Percentiles rank a stretch among this genome's conserved stretches.
These are phyloP conservation scores for Talaromyces albobiverticillius DNA, from an alignment of 2,329 filamentous ascomycete species.

Conservation along the genomic window DNA sequence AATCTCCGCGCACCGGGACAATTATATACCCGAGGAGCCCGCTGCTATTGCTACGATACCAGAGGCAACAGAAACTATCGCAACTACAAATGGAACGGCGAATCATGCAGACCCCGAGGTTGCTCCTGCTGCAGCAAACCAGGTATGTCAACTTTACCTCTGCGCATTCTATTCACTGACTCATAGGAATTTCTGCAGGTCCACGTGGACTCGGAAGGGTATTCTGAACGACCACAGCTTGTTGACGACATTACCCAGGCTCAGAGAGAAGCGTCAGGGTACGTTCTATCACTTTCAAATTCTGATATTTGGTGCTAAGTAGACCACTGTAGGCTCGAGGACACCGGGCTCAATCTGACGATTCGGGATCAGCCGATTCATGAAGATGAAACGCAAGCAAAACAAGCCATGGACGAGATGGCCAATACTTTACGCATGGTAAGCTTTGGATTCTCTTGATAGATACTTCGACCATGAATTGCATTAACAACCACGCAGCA, in stretches of 20 bases:
- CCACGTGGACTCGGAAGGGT: constrained; percentile 40
- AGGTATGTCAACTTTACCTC: constrained; percentile 2
- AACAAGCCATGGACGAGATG: constrained; percentile 47
- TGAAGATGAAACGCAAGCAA: constrained; percentile 49
- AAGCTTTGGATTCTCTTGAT: constrained; percentile 1
- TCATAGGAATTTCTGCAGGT: constrained; percentile 21
- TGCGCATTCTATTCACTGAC: background rate
- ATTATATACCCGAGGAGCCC: constrained; percentile 23
- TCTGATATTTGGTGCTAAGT: background rate
- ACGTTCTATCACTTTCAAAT: constrained; percentile 8
- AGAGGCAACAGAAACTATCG: constrained; percentile 18
- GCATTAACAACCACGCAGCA: constrained; percentile 26
- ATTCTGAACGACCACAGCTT: constrained; percentile 37
- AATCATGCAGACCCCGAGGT: background rate
- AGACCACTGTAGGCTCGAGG: constrained; percentile 32
- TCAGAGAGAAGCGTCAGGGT: constrained; percentile 44
- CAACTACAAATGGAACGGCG: constrained; percentile 27
- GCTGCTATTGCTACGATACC: constrained; percentile 21
- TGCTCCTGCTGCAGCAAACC: background rate
- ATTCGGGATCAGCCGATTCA: constrained; percentile 50
- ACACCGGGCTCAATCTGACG: constrained; percentile 44
- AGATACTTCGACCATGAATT: constrained; percentile 18
- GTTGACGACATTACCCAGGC: constrained; percentile 44
- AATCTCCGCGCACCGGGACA: constrained; percentile 8
- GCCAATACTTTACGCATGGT: constrained; percentile 48